Evolutionary conservation across 23 red algal genomes (phyloP).

Genomic region (Porphyridium purpureum): DNA sequence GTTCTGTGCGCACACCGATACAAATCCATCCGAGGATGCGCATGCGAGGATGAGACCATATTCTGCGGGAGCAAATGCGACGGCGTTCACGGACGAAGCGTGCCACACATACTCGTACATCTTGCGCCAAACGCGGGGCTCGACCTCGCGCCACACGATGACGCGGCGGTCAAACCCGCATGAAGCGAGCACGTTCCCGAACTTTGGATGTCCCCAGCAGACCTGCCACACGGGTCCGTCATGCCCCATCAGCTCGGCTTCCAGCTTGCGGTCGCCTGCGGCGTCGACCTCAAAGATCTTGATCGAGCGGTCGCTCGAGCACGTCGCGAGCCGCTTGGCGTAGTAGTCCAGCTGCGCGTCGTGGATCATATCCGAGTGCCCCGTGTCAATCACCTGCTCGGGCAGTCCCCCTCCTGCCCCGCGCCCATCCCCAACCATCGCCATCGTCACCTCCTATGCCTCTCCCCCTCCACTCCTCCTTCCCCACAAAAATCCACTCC

Average conservation of each 20-base stretch:
- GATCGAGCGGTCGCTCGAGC: constrained; percentile 75
- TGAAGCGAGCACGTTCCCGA: constrained; percentile 69
- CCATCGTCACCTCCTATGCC: no score
- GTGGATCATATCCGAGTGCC: constrained; percentile 73
- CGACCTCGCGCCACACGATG: constrained; percentile 60
- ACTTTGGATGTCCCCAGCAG: constrained; percentile 74
- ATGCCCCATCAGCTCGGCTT: constrained; percentile 58
- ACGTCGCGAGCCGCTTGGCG: constrained; percentile 72
- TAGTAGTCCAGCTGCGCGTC: constrained; percentile 97
- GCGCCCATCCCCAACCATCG: no score
- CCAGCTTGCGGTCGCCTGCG: constrained; percentile 18
- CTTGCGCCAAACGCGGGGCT: constrained; percentile 36
- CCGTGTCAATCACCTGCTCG: constrained; percentile 25
- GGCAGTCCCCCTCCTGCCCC: no score
- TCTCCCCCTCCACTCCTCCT: no score
- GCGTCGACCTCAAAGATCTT: constrained; percentile 57
- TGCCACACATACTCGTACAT: constrained; percentile 80
- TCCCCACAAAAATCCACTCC: no score
- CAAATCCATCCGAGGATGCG: constrained; percentile 85
- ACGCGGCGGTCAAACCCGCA: constrained; percentile 72
- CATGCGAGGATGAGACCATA: constrained; percentile 88
- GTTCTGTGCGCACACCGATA: constrained; percentile 63
- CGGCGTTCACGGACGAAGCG: constrained; percentile 73
- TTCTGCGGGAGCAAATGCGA: constrained; percentile 80
- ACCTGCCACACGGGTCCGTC: constrained; percentile 97